Evolutionary conservation across 495 filamentous ascomycete genomes (phyloP).

Genomic region (Oleoguttula mirabilis): DNA sequence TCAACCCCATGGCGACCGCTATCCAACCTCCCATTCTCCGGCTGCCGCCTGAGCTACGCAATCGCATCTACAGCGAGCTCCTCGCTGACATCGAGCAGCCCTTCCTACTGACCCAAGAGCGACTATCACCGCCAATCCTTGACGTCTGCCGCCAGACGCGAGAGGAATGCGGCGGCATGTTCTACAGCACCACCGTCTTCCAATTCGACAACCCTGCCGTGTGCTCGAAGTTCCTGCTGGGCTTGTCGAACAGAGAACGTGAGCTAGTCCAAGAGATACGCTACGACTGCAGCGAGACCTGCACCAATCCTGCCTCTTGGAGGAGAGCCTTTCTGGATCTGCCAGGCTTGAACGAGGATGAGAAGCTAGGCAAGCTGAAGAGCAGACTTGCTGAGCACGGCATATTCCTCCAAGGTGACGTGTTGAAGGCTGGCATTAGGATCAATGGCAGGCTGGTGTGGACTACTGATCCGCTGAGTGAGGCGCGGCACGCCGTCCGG

Average conservation of each 20-base stretch:
- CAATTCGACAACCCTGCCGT: background rate
- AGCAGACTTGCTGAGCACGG: background rate
- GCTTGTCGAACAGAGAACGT: background rate
- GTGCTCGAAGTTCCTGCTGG: background rate
- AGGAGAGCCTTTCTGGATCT: background rate
- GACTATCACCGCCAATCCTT: background rate
- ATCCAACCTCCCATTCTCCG: constrained; percentile 20
- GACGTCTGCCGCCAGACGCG: background rate
- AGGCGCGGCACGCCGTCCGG: background rate
- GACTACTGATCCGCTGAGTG: background rate
- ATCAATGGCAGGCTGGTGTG: background rate
- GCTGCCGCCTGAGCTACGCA: background rate
- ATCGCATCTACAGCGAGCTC: background rate
- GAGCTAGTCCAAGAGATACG: background rate
- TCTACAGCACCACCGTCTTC: background rate
- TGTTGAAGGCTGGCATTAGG: background rate
- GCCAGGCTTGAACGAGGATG: background rate
- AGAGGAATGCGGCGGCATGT: background rate
- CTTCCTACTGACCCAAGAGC: background rate
- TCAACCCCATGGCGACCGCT: too few species aligned
- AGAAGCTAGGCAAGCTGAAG: background rate
- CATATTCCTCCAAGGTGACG: background rate
- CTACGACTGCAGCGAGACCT: background rate
- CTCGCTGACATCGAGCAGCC: background rate
- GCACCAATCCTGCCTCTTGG: background rate